Evolutionary conservation across 2,329 filamentous ascomycete genomes (phyloP), one percentile per base, ranked within the genome.

Genomic region (Xylariaceae sp.): DNA sequence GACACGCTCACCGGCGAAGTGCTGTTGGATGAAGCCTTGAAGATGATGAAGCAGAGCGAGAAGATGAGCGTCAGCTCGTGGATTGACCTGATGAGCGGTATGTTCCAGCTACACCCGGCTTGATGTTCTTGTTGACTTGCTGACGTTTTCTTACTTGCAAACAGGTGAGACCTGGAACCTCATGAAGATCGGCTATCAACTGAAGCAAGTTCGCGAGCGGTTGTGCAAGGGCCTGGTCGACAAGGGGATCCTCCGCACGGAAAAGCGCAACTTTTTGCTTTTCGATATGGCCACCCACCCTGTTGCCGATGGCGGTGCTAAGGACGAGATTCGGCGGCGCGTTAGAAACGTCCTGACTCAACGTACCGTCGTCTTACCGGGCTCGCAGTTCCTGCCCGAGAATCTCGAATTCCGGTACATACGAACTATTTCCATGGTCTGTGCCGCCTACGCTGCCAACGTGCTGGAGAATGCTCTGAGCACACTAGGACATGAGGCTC

Each of bases 221-320:
- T 84, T 99, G 54, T 93, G 93, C 70, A 99, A 99, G 78, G 95
- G 95, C 32, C 86, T 99, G 44, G 95, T 99, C 63, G 95, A 99
- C 80, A 99, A 99, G 80, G 95, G 95, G 70, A 96, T 99, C 73
- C 85, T 99, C 56, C 91, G 95, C 68, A 99, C 95, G 59, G 95
- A 99, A 77, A 99, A 99, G 82, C 91, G 92, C 77, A 99, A 99
- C 81, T 99, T 99, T 80, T 85, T 99, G 63, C 89, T 99, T 63
- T 99, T 99, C 81, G 95, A 99, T 79, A 99, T 99, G 95, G 95
- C 95, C 55, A 99, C 95, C 63, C 95, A 99, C 75, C 95, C 95
- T 42, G 93, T 99, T 56, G 93, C 92, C 62, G 95, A 99, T 70
- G 90, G 92, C 64, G 93, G 91, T 70, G 95, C 95, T 70, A 99